Conservation (phyloP, 1,284 basidiomycete genomes). For the Irpex rosettiformis region DNA sequence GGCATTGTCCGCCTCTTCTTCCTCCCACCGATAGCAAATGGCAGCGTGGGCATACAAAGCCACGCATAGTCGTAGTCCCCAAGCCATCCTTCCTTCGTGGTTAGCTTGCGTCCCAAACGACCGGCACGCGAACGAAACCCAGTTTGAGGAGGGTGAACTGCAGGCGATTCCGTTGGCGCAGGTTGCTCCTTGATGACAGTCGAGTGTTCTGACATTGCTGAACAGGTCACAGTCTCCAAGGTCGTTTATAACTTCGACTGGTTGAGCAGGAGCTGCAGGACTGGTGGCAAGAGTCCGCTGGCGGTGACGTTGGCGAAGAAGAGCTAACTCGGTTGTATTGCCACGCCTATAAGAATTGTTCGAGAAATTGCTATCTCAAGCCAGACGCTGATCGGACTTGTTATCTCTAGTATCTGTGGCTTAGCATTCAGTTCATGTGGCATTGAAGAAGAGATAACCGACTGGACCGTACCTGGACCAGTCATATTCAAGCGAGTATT, state of each 20-base stretch:
- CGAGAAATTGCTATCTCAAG: constrained; percentile 4
- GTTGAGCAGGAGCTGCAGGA: not conserved
- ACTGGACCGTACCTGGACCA: not conserved
- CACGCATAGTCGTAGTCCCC: constrained; percentile 77
- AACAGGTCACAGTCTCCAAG: not conserved
- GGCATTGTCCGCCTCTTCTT: constrained; percentile 37
- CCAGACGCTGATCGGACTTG: not conserved
- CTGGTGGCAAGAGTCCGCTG: not conserved
- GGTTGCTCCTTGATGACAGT: constrained; percentile 24
- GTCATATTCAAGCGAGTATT: not conserved
- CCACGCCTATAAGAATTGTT: constrained; percentile 11
- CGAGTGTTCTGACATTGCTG: constrained; percentile 15
- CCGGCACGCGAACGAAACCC: constrained; percentile 10
- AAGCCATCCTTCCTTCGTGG: constrained; percentile 64
- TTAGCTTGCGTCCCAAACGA: constrained; percentile 31
- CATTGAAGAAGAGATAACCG: not conserved
- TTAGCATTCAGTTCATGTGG: not conserved
- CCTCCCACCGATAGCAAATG: constrained; percentile 38
- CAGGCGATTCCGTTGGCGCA: constrained; percentile 15
- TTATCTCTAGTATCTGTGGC: too few relatives aligned
- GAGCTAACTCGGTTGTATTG: constrained; percentile 2
- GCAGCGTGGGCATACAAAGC: constrained; percentile 65
- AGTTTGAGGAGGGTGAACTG: not conserved
- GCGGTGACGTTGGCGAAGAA: constrained; percentile 2
- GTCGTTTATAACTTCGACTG: not conserved